A percentile compares a stretch with the other conserved stretches of the same genome.
These are phyloP conservation scores for Tylopilus sp. DNA, from an alignment of 1,284 basidiomycete genomes.

Conservation along the genomic window DNA sequence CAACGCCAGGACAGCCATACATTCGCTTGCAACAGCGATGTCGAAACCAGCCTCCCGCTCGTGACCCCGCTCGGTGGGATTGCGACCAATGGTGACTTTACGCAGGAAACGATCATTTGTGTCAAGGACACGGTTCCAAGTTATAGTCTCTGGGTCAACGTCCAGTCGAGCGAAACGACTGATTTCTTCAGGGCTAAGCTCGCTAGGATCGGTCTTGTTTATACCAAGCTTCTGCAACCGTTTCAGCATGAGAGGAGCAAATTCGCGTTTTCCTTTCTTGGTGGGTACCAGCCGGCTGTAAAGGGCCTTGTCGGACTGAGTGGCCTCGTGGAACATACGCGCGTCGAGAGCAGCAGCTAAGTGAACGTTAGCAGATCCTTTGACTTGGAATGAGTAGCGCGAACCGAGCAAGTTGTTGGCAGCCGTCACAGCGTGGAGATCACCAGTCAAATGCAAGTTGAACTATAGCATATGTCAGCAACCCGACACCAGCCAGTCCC, in stretches of 20 bases:
- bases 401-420: slow-evolving; percentile 92
- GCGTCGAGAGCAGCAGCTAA: slow-evolving; percentile 93
- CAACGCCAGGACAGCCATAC: slow-evolving; percentile 96
- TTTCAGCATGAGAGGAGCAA: slow-evolving; percentile 94
- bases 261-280: slow-evolving; percentile 93
- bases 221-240: slow-evolving; percentile 94
- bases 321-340: slow-evolving; percentile 96
- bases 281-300: slow-evolving; percentile 89
- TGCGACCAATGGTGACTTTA: slow-evolving; percentile 89
- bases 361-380: slow-evolving; percentile 11
- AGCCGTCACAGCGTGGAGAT: slow-evolving; percentile 96
- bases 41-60: slow-evolving; percentile 91
- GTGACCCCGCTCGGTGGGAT: slow-evolving; percentile 85
- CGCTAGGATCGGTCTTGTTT: slow-evolving; percentile 88
- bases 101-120: slow-evolving; percentile 97
- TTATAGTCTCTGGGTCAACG: slow-evolving; percentile 87
- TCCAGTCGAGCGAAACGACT: slow-evolving; percentile 88
- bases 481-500: background rate
- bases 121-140: slow-evolving; percentile 97
- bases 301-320: slow-evolving; percentile 91
- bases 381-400: slow-evolving; percentile 8
- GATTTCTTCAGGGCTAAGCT: slow-evolving; percentile 90
- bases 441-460: slow-evolving; percentile 94
- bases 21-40: slow-evolving; percentile 95
- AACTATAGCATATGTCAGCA: slow-evolving; percentile 49